phyloP scores from a whole-genome alignment of 257 asterid species.

The Agastache rugosa region DNA sequence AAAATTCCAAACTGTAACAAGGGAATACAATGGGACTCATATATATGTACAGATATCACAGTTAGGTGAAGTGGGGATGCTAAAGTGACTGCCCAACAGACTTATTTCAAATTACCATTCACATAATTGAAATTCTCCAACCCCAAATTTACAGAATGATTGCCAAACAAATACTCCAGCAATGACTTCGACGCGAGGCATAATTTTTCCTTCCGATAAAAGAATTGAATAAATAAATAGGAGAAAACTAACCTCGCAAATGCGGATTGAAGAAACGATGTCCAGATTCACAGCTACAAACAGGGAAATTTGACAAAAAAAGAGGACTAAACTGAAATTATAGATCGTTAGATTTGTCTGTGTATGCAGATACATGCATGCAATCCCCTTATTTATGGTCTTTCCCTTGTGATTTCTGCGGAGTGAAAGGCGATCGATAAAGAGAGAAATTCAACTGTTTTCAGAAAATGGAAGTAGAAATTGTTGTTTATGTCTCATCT shows the following conservation, averaged over 20 bases:
- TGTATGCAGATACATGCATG: conserved; percentile 34
- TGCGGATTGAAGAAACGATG: conserved; percentile 35
- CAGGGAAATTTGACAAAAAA: conserved; percentile 29
- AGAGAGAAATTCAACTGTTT: conserved; percentile 30
- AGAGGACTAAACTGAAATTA: conserved; percentile 36
- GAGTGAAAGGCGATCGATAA: conserved; percentile 55
- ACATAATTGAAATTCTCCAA: conserved; percentile 33
- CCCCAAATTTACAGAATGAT: conserved; percentile 44
- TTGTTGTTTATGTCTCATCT: neutral
- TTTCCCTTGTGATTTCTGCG: conserved; percentile 39
- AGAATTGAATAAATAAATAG: neutral
- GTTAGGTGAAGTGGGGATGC: conserved; percentile 73
- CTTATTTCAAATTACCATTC: conserved; percentile 30
- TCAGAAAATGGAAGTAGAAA: conserved; percentile 24
- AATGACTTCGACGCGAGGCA: conserved; percentile 49
- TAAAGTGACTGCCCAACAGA: conserved; percentile 72
- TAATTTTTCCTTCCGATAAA: conserved; percentile 11
- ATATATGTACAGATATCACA: conserved; percentile 29
- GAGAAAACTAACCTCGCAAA: conserved; percentile 40
- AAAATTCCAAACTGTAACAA: conserved; percentile 33
- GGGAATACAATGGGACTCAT: conserved; percentile 38
- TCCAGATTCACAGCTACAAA: conserved; percentile 42
- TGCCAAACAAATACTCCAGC: conserved; percentile 56
- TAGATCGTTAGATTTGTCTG: conserved; percentile 42
- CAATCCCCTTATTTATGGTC: conserved; percentile 23